Evolutionary conservation across 2,329 filamentous ascomycete genomes (phyloP).

Genomic region (Alternaria triticimaculans): DNA sequence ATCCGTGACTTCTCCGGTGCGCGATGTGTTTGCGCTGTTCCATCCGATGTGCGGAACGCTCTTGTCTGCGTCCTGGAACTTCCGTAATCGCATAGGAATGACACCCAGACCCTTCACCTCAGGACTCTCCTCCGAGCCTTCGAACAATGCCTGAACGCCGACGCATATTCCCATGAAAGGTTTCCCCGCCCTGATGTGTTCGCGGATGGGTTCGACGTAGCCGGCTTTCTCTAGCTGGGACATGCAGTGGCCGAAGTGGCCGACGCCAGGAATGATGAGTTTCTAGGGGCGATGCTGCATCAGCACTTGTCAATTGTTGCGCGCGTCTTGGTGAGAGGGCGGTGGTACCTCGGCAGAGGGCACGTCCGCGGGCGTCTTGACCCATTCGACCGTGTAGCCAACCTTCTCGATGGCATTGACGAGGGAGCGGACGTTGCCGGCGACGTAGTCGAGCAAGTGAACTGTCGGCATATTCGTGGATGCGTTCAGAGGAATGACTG

Average conservation of each 20-base stretch:
- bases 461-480: conserved; percentile 71
- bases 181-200: conserved; percentile 88
- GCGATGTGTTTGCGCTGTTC: conserved; percentile 81
- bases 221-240: conserved; percentile 81
- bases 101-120: conserved; percentile 75
- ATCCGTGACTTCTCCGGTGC: conserved; percentile 48
- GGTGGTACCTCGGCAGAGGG: conserved; percentile 75
- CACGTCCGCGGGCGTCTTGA: conserved; percentile 84
- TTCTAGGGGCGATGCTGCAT: conserved; percentile 62
- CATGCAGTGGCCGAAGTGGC: conserved; percentile 96
- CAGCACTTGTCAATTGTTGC: conserved; percentile 44
- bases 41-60: conserved; percentile 99
- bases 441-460: conserved; percentile 87
- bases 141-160: conserved; percentile 87
- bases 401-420: conserved; percentile 98
- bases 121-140: conserved; percentile 80
- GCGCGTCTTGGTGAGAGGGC: conserved; percentile 1
- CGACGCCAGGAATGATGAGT: conserved; percentile 94
- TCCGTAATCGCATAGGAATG: conserved; percentile 72
- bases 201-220: conserved; percentile 80
- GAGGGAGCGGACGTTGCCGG: conserved; percentile 93
- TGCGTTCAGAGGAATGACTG: neutral
- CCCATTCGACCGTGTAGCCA: conserved; percentile 92
- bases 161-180: conserved; percentile 99
- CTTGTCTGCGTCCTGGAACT: conserved; percentile 79